Percentiles rank a stretch among this genome's conserved stretches.
Conservation (phyloP, 1,139 yeast genomes). For the Yamadazyma diddensiae region DNA sequence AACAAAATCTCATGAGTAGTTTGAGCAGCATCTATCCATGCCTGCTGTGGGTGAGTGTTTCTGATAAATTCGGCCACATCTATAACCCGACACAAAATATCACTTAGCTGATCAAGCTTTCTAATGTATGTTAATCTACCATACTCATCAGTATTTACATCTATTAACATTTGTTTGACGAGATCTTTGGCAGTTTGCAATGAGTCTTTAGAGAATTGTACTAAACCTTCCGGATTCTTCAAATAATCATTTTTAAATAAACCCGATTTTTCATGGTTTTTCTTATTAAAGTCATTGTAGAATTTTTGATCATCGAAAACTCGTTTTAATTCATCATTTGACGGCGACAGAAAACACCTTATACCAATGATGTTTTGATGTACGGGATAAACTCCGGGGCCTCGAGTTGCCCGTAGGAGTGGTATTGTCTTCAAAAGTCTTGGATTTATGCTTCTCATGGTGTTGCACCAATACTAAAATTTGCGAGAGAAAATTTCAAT, state of each 20-base stretch:
- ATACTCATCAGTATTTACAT: constrained; percentile 33
- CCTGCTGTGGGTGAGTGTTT: constrained; percentile 76
- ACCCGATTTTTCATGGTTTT: constrained; percentile 36
- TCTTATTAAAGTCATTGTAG: constrained; percentile 33
- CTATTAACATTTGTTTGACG: constrained; percentile 53
- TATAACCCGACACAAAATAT: constrained; percentile 84
- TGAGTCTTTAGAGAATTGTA: constrained; percentile 64
- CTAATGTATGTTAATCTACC: constrained; percentile 57
- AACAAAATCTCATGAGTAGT: constrained; percentile 84
- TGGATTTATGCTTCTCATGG: background rate
- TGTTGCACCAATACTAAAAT: background rate
- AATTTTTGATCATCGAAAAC: constrained; percentile 49
- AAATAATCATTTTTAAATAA: constrained; percentile 71
- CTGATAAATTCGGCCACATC: constrained; percentile 93
- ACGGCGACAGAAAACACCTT: background rate
- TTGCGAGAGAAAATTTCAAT: background rate
- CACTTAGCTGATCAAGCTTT: constrained; percentile 81
- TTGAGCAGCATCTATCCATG: constrained; percentile 80
- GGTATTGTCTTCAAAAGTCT: background rate
- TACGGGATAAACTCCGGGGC: too few relatives aligned
- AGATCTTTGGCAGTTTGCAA: constrained; percentile 60
- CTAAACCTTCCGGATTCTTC: constrained; percentile 66
- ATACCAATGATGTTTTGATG: background rate
- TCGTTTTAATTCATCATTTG: constrained; percentile 18
- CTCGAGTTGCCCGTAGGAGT: too few relatives aligned